Percentiles rank a stretch among this genome's conserved stretches.
phyloP scores from a whole-genome alignment of 257 asterid species.

The Craterostigma plantagineum region DNA sequence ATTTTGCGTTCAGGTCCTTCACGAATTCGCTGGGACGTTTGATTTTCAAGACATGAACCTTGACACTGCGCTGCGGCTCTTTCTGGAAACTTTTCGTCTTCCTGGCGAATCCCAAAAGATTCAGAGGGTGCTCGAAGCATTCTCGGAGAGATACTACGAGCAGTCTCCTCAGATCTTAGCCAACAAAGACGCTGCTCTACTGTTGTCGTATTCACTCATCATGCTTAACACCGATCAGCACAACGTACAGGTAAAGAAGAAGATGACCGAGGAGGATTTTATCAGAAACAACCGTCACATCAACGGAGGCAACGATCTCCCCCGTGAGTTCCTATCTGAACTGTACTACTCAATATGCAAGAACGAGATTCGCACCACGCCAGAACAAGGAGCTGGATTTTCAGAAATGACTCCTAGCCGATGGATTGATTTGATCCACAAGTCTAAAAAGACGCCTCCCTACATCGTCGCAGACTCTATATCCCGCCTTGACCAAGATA shows the following conservation, averaged over 20 bases:
- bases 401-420: conserved; percentile 94
- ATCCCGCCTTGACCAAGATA: conserved; percentile 86
- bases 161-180: conserved; percentile 79
- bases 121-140: conserved; percentile 94
- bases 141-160: conserved; percentile 88
- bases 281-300: conserved; percentile 81
- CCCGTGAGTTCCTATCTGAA: conserved; percentile 77
- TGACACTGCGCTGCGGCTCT: conserved; percentile 79
- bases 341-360: conserved; percentile 77
- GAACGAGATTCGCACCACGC: conserved; percentile 89
- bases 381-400: conserved; percentile 83
- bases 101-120: conserved; percentile 99
- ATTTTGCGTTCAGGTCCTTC: conserved; percentile 91
- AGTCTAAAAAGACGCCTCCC: conserved; percentile 60
- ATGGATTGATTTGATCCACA: conserved; percentile 90
- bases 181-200: conserved; percentile 83
- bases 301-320: conserved; percentile 85
- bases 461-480: conserved; percentile 66
- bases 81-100: conserved; percentile 81
- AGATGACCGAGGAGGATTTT: conserved; percentile 97
- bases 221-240: conserved; percentile 96
- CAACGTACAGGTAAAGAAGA: conserved; percentile 85
- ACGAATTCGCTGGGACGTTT: conserved; percentile 85
- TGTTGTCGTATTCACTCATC: conserved; percentile 78
- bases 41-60: conserved; percentile 94